phyloP scores from a whole-genome alignment of 495 filamentous ascomycete genomes.

The Lasiosphaeria miniovina region DNA sequence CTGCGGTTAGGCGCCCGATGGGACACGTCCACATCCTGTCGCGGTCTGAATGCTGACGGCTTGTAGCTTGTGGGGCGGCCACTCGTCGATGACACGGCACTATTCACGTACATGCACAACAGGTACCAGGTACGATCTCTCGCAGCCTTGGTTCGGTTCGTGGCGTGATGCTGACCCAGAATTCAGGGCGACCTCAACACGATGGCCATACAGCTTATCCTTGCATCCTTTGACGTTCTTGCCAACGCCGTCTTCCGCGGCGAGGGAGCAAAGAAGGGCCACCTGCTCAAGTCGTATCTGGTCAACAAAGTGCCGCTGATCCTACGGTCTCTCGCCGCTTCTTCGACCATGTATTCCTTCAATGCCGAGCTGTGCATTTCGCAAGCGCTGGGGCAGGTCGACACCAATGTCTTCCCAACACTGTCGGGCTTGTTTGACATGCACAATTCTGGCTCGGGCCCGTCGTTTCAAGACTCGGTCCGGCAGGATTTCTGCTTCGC shows the following conservation, averaged over 20 bases:
- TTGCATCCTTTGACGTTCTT: slow-evolving; percentile 83
- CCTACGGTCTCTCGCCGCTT: slow-evolving; percentile 58
- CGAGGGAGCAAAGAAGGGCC: slow-evolving; percentile 67
- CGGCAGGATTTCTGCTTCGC: slow-evolving; percentile 91
- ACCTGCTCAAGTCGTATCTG: slow-evolving; percentile 83
- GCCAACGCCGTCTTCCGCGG: slow-evolving; percentile 80
- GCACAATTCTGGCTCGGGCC: slow-evolving; percentile 51
- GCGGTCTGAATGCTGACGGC: slow-evolving; percentile 32
- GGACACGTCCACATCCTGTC: background rate
- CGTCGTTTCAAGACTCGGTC: slow-evolving; percentile 74
- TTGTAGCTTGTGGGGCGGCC: slow-evolving; percentile 74
- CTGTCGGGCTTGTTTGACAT: slow-evolving; percentile 79
- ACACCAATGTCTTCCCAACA: slow-evolving; percentile 75
- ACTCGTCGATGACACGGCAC: slow-evolving; percentile 71
- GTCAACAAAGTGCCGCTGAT: slow-evolving; percentile 90
- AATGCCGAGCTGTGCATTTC: slow-evolving; percentile 76
- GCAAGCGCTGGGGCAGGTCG: slow-evolving; percentile 70
- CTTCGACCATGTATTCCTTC: slow-evolving; percentile 55
- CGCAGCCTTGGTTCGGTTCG: background rate
- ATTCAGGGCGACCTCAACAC: slow-evolving; percentile 66
- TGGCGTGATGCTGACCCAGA: background rate
- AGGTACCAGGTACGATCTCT: slow-evolving; percentile 56
- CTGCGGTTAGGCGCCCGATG: slow-evolving; percentile 57
- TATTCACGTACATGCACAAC: slow-evolving; percentile 76
- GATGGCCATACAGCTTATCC: slow-evolving; percentile 76